Evolutionary conservation across 148 eudicot genomes (phyloP).

Genomic region (Camellia granthamiana): DNA sequence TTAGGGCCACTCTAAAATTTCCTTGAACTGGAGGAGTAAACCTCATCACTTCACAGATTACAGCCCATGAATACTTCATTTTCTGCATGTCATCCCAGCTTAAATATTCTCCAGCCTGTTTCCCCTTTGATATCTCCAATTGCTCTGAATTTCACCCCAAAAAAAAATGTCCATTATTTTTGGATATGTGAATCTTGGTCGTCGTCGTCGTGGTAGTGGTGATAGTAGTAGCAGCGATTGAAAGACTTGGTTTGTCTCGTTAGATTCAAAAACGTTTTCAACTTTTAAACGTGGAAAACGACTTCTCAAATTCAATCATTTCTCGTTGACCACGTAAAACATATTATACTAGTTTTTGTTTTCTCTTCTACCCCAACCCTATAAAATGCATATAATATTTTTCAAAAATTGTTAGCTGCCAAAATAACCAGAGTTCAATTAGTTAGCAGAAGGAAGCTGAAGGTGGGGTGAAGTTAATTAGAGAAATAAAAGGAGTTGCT

Average conservation of each 20-base stretch:
- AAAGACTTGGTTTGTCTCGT: background rate
- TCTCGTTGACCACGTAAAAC: too few species aligned
- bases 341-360: too few species aligned
- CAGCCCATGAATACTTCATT: background rate
- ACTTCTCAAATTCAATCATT: too few species aligned
- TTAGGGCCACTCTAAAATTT: background rate
- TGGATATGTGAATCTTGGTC: background rate
- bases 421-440: too few species aligned
- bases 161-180: too few species aligned
- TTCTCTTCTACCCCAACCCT: too few species aligned
- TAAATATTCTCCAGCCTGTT: background rate
- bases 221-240: too few species aligned
- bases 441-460: background rate
- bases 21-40: background rate
- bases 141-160: constrained; percentile 3
- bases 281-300: too few species aligned
- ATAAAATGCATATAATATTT: too few species aligned
- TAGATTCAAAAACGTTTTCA: too few species aligned
- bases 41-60: background rate
- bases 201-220: too few species aligned
- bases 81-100: background rate
- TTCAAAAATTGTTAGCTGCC: too few species aligned
- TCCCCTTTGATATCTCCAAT: background rate
- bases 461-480: background rate
- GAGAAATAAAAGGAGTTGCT: background rate